A percentile compares a stretch with the other conserved stretches of the same genome.
Conservation (phyloP, 1,139 yeast genomes). For the Candida freyschussii region DNA sequence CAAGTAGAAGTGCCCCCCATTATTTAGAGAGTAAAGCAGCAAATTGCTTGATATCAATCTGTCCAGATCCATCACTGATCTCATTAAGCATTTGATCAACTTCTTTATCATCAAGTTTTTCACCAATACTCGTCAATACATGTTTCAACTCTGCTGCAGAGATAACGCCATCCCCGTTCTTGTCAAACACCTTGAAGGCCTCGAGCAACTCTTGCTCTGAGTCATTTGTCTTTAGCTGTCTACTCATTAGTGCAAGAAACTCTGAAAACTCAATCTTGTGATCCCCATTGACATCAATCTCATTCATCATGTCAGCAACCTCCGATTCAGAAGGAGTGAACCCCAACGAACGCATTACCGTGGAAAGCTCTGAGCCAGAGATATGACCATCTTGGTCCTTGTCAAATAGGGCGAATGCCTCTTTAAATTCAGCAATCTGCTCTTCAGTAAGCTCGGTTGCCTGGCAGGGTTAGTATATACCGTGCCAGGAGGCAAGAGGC, state of each 20-base stretch:
- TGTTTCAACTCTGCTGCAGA: slow-evolving; percentile 95
- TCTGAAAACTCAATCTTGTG: slow-evolving; percentile 93
- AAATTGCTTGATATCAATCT: slow-evolving; percentile 92
- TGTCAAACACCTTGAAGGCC: slow-evolving; percentile 89
- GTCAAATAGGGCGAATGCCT: slow-evolving; percentile 94
- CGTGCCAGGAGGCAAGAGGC: no score
- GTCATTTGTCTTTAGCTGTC: slow-evolving; percentile 95
- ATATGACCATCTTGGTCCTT: slow-evolving; percentile 95
- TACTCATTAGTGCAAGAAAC: slow-evolving; percentile 48
- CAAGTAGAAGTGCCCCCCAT: no score
- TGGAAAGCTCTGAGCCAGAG: slow-evolving; percentile 92
- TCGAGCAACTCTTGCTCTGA: slow-evolving; percentile 95
- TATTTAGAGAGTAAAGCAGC: slow-evolving; percentile 62
- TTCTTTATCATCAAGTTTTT: slow-evolving; percentile 90
- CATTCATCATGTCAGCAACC: slow-evolving; percentile 93
- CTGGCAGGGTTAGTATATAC: no score
- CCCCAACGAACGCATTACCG: slow-evolving; percentile 97
- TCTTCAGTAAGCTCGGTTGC: slow-evolving; percentile 81
- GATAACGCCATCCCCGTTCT: slow-evolving; percentile 93
- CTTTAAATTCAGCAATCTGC: slow-evolving; percentile 95
- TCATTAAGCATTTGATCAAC: slow-evolving; percentile 96
- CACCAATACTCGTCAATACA: slow-evolving; percentile 95
- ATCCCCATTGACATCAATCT: slow-evolving; percentile 92
- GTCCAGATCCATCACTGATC: slow-evolving; percentile 94
- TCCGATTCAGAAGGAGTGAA: slow-evolving; percentile 96